These are phyloP conservation scores for Acanthamoeba lenticulata DNA, from an alignment of 208 protist species.

Conservation along the genomic window DNA sequence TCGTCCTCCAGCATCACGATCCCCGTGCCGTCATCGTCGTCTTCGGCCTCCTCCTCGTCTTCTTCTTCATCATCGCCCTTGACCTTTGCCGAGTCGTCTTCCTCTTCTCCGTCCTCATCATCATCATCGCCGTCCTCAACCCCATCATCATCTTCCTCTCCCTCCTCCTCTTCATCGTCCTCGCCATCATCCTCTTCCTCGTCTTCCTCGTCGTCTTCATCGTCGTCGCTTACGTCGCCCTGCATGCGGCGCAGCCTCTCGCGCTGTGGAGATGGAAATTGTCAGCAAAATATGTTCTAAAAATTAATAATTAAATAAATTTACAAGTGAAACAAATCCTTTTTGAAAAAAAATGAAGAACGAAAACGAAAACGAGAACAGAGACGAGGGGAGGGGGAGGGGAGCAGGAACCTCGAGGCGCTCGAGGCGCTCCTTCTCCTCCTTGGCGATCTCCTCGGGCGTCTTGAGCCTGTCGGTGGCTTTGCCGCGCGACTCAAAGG, in stretches of 20 bases:
- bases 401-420: neutral
- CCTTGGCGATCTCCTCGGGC: constrained; percentile 59
- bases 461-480: constrained; percentile 45
- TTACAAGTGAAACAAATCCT: neutral
- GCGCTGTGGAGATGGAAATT: neutral
- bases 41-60: constrained; percentile 1
- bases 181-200: neutral
- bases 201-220: neutral
- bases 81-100: neutral
- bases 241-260: constrained; percentile 51
- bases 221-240: neutral
- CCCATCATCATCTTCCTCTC: neutral
- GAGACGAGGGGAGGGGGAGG: neutral
- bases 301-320: neutral
- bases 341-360: neutral
- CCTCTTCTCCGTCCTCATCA: neutral
- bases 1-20: neutral
- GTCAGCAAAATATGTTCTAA: neutral
- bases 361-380: neutral
- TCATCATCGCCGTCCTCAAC: neutral
- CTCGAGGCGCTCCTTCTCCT: constrained; percentile 52
- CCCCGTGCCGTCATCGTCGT: neutral
- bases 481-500: neutral
- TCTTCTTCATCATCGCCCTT: constrained; percentile 22
- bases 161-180: neutral